phyloP scores from a whole-genome alignment of 2,329 filamentous ascomycete genomes.

The Aspergillus pseudoglaucus region DNA sequence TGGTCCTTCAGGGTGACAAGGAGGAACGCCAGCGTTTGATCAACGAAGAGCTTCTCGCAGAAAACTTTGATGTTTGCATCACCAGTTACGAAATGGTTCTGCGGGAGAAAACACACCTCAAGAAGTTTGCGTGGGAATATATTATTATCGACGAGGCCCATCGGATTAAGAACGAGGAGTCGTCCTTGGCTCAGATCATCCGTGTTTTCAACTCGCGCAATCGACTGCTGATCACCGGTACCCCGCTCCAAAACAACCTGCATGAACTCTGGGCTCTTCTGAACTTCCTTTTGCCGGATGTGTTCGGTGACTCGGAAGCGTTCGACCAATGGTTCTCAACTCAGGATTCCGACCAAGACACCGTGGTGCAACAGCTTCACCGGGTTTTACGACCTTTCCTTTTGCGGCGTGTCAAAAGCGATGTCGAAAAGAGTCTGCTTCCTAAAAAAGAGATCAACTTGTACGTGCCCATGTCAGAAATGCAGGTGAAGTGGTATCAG shows the following conservation, averaged over 20 bases:
- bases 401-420: constrained; percentile 89
- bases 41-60: constrained; percentile 81
- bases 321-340: constrained; percentile 98
- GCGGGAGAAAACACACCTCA: constrained; percentile 85
- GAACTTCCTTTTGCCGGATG: constrained; percentile 95
- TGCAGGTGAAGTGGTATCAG: constrained; percentile 99
- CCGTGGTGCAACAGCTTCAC: constrained; percentile 91
- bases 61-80: constrained; percentile 96
- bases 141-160: constrained; percentile 99
- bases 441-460: constrained; percentile 97
- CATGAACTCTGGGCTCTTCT: constrained; percentile 96
- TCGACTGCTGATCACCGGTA: constrained; percentile 90
- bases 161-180: constrained; percentile 99
- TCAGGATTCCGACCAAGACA: constrained; percentile 85
- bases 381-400: constrained; percentile 88
- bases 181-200: constrained; percentile 91
- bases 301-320: constrained; percentile 92
- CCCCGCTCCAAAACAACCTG: constrained; percentile 93
- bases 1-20: constrained; percentile 91
- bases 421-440: constrained; percentile 94
- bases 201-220: constrained; percentile 94
- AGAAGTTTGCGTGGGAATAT: constrained; percentile 99
- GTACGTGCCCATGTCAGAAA: constrained; percentile 97
- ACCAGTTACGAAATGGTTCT: constrained; percentile 99
- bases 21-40: constrained; percentile 86